Base-by-base conservation (phyloP, 129 eudicot species). In the Apium graveolens region DNA sequence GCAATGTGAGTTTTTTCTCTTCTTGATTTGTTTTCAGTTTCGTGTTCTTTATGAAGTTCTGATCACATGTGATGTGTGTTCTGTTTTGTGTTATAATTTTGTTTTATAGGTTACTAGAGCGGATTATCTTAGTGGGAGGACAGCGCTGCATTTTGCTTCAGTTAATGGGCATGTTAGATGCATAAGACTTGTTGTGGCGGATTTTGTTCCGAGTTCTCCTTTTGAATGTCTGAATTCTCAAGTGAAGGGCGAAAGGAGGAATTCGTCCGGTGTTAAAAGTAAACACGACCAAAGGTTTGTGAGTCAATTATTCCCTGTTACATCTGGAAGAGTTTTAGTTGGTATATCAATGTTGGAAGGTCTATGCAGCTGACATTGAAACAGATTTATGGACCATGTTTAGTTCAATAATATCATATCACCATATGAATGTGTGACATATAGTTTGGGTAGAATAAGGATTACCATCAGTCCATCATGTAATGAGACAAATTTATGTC, bases 111-210 rank as follows among this genome's bases (percentile, higher is more conserved):
- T 95, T 75, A 91, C 89, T 12, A 85, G 97, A 75, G 96, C 98
- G 17, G 98, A 91, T 68, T 95, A 95, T 82, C 97, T 95, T 79
- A 90, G 91, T 87, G 97, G 97, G 75, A 88, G 97, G 70, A 95
- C 96, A 41, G 99, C 99, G 81, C 96, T 95, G 38, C 99, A 95
- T 90, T 95, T 95, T 80, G 97, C 99, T 24, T 85, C 96, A 8
- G 88, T 92, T 45, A 92, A 92, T 72, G 99, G 99, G 34, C 96
- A 95, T 80, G 89, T 90, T 6, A 89, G 97, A 75, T 95, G 98
- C 86, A 83, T 95, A 70, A 85, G 98, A 81, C 91, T 95, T 73
- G 90, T 90, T 77, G 90, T 95, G 76, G 94, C 96, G 76, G 98
- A 95, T 88, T 95, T 88, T 87, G 92, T 95, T 55, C 97, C 99